Conservation (phyloP, 2,329 filamentous ascomycete species). For the Pezicula rhizophila region DNA sequence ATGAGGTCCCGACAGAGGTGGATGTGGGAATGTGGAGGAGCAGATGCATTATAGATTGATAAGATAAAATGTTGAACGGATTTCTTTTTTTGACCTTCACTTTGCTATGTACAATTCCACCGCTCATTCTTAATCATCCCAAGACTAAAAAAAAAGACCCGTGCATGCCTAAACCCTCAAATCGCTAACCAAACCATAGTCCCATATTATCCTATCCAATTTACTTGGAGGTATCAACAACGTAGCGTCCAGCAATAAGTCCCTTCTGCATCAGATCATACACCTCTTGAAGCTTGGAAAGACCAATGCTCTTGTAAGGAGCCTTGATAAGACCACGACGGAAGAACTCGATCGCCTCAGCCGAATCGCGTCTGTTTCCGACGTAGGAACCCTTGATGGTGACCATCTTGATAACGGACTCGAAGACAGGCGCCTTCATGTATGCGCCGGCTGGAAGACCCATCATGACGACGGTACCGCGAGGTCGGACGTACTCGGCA, state of each 20-base stretch:
- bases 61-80: no score
- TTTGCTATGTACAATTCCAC: neutral
- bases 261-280: constrained; percentile 68
- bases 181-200: neutral
- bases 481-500: constrained; percentile 74
- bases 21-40: no score
- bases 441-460: constrained; percentile 77
- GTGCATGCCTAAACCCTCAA: neutral
- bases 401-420: constrained; percentile 85
- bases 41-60: no score
- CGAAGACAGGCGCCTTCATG: constrained; percentile 80
- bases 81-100: neutral
- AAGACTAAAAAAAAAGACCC: neutral
- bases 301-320: constrained; percentile 78
- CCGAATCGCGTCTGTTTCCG: constrained; percentile 81
- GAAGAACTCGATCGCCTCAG: constrained; percentile 90
- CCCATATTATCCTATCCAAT: neutral
- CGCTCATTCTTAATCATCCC: no score
- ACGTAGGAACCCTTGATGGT: constrained; percentile 90
- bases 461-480: constrained; percentile 80
- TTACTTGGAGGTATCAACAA: constrained; percentile 67
- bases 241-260: constrained; percentile 72
- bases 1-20: no score
- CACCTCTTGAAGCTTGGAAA: constrained; percentile 74
- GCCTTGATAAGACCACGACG: constrained; percentile 75